Evolutionary conservation across 768 basidiomycete species (phyloP).

Genomic region (Auriculariales sp.): DNA sequence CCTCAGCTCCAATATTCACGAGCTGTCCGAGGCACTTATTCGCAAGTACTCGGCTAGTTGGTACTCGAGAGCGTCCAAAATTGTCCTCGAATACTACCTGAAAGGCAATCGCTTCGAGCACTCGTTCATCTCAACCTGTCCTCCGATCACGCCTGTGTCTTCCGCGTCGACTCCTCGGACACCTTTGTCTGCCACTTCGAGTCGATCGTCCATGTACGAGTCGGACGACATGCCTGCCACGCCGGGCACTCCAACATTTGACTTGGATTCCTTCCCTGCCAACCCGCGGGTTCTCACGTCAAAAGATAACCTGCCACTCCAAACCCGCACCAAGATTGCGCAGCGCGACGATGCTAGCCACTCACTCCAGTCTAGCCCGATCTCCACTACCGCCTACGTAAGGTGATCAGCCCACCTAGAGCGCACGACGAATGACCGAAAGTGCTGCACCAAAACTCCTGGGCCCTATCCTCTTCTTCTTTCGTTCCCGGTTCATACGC

Average conservation of each 20-base stretch:
- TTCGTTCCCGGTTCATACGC: too few species aligned
- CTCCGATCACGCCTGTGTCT: conserved; percentile 50
- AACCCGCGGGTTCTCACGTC: conserved; percentile 25
- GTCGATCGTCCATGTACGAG: conserved; percentile 29
- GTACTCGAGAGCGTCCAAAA: conserved; percentile 89
- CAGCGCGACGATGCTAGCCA: too few species aligned
- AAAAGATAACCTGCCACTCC: conserved; percentile 62
- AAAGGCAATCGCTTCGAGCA: conserved; percentile 64
- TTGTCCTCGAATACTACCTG: conserved; percentile 88
- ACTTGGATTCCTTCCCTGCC: conserved; percentile 27
- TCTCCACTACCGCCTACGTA: neutral
- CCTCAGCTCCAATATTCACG: conserved; percentile 77
- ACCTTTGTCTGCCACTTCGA: conserved; percentile 19
- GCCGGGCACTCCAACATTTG: conserved; percentile 55
- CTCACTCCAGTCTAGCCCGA: conserved; percentile 5
- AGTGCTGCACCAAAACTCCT: too few species aligned
- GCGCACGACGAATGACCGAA: neutral
- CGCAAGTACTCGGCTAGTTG: conserved; percentile 97
- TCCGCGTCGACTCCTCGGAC: conserved; percentile 11
- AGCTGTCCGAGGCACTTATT: conserved; percentile 87
- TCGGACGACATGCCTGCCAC: conserved; percentile 79
- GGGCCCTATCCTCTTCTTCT: too few species aligned
- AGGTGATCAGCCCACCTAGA: neutral
- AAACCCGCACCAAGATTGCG: too few species aligned
- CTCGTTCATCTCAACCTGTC: conserved; percentile 25